Evolutionary conservation across 2,329 filamentous ascomycete genomes (phyloP).

Genomic region (Bertia moriformis): DNA sequence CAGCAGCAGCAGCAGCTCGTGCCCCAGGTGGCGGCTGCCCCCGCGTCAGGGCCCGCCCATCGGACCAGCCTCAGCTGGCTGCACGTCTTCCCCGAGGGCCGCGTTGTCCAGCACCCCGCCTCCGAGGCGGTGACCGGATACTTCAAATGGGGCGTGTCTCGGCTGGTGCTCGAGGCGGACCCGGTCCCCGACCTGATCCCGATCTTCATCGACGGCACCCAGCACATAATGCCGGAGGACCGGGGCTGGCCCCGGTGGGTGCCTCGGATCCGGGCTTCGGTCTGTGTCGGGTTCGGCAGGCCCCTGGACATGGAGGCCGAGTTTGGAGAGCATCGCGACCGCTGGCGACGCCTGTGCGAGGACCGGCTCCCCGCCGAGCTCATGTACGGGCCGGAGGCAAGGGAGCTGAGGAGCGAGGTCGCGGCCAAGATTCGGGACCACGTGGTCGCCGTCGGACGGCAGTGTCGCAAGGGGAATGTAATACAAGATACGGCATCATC

Average conservation of each 20-base stretch:
- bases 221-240: constrained; percentile 76
- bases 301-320: constrained; percentile 56
- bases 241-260: constrained; percentile 66
- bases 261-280: constrained; percentile 56
- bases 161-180: constrained; percentile 78
- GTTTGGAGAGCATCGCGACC: constrained; percentile 63
- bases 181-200: constrained; percentile 79
- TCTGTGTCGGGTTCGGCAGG: constrained; percentile 68
- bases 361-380: constrained; percentile 53
- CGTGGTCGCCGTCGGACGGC: too few species aligned
- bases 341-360: constrained; percentile 60
- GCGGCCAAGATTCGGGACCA: constrained; percentile 65
- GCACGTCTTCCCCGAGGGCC: constrained; percentile 91
- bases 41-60: constrained; percentile 56
- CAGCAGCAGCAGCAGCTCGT: constrained; percentile 27
- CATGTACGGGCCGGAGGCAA: constrained; percentile 59
- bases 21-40: constrained; percentile 38
- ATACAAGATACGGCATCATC: too few species aligned
- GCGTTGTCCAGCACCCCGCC: constrained; percentile 73
- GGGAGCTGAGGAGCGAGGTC: constrained; percentile 64
- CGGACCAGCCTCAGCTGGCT: constrained; percentile 83
- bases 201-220: constrained; percentile 85
- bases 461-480: too few species aligned
- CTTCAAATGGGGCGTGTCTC: constrained; percentile 94
- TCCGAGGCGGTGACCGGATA: constrained; percentile 71